phyloP scores from a whole-genome alignment of 192 early-diverging fungal species.

The Allomyces javanicus region DNA sequence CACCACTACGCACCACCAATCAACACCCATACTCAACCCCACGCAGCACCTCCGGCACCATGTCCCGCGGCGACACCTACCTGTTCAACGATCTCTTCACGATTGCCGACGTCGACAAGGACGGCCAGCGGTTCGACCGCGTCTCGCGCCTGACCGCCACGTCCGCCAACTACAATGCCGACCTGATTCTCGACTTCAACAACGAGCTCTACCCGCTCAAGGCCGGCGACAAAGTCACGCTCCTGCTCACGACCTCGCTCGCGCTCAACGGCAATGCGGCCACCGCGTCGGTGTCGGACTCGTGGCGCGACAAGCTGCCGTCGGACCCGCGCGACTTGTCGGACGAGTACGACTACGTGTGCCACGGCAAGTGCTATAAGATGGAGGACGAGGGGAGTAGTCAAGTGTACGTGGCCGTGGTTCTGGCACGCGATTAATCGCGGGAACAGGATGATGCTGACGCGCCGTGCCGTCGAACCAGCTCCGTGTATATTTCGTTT shows the following conservation, averaged over 20 bases:
- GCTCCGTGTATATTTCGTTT: slow-evolving; percentile 72
- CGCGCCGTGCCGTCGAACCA: slow-evolving; percentile 8
- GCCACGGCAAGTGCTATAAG: slow-evolving; percentile 92
- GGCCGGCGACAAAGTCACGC: slow-evolving; percentile 62
- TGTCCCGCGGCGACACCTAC: slow-evolving; percentile 31
- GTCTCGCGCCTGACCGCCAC: slow-evolving; percentile 73
- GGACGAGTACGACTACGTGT: slow-evolving; percentile 96
- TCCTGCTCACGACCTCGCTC: slow-evolving; percentile 65
- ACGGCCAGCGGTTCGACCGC: slow-evolving; percentile 86
- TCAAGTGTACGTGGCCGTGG: slow-evolving; percentile 51
- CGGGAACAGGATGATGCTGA: no score
- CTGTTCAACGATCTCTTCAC: slow-evolving; percentile 78
- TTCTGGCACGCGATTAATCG: no score
- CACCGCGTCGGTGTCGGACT: slow-evolving; percentile 22
- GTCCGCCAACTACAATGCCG: slow-evolving; percentile 71
- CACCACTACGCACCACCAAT: no score
- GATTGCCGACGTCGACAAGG: slow-evolving; percentile 68
- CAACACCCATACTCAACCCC: no score
- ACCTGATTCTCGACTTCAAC: slow-evolving; percentile 83
- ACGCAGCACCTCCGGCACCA: not conserved
- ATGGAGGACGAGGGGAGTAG: slow-evolving; percentile 63
- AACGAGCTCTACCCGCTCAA: slow-evolving; percentile 79
- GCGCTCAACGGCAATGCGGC: slow-evolving; percentile 23
- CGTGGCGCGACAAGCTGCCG: slow-evolving; percentile 40
- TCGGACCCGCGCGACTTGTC: slow-evolving; percentile 47